Evolutionary conservation across 148 eudicot species (phyloP).

Genomic region (Vaccinium myrtillus): DNA sequence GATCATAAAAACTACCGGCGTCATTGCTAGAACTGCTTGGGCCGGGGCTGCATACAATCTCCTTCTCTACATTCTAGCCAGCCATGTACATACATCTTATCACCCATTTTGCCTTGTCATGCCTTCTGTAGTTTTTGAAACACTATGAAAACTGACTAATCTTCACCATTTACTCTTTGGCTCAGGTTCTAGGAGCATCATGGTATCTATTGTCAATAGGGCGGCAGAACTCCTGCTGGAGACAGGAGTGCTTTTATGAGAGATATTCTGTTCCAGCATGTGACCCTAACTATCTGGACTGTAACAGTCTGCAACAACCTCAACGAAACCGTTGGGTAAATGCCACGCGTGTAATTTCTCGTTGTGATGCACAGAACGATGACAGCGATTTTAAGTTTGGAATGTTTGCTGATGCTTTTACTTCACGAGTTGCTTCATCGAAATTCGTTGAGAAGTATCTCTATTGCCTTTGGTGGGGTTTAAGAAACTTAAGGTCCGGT

Average conservation of each 20-base stretch:
- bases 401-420: constrained; percentile 83
- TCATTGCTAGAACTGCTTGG: constrained; percentile 90
- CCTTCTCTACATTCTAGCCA: constrained; percentile 81
- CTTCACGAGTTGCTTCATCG: constrained; percentile 67
- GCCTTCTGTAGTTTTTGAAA: background rate
- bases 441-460: constrained; percentile 60
- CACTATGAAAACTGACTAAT: background rate
- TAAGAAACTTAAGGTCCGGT: constrained; percentile 72
- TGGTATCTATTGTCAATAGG: constrained; percentile 90
- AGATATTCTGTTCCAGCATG: constrained; percentile 40
- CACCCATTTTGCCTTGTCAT: background rate
- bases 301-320: constrained; percentile 32
- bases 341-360: constrained; percentile 35
- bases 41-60: constrained; percentile 93
- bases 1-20: constrained; percentile 81
- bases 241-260: constrained; percentile 49
- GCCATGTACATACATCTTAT: constrained; percentile 64
- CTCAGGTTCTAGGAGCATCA: constrained; percentile 80
- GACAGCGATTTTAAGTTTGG: constrained; percentile 71
- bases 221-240: constrained; percentile 81
- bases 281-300: constrained; percentile 54
- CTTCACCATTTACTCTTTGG: constrained; percentile 14
- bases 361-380: constrained; percentile 66
- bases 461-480: constrained; percentile 91
- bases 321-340: constrained; percentile 63